Conservation (phyloP, 352 stramenopile species). For the Phytophthora ohioensis region DNA sequence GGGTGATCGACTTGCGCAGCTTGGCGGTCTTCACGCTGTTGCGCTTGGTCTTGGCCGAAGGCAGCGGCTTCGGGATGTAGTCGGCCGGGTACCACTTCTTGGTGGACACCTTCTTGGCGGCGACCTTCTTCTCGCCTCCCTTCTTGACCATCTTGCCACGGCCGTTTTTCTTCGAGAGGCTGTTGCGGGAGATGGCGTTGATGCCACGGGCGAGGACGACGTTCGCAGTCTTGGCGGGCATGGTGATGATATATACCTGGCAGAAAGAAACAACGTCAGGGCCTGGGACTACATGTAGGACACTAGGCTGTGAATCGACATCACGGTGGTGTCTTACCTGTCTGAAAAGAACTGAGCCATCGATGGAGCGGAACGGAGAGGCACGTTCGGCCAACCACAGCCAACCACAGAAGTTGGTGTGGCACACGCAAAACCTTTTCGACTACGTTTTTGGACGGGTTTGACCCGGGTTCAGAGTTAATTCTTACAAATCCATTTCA, state of each 20-base stretch:
- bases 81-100: constrained; percentile 85
- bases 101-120: constrained; percentile 53
- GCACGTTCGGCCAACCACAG: constrained; percentile 17
- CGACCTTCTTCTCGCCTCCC: constrained; percentile 71
- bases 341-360: constrained; percentile 65
- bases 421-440: background rate
- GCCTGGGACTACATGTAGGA: background rate
- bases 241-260: constrained; percentile 68
- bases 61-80: constrained; percentile 68
- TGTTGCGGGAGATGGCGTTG: constrained; percentile 81
- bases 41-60: constrained; percentile 74
- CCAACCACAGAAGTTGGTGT: constrained; percentile 36
- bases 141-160: constrained; percentile 71
- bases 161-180: constrained; percentile 66
- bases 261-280: too few relatives aligned
- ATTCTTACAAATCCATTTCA: too few relatives aligned
- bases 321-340: constrained; percentile 49
- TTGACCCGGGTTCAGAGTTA: constrained; percentile 1
- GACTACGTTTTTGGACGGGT: background rate
- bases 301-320: background rate
- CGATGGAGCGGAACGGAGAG: background rate
- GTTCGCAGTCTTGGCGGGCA: constrained; percentile 68
- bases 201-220: constrained; percentile 79
- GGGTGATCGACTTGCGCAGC: constrained; percentile 96
- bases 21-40: constrained; percentile 92